Percentiles rank a stretch among this genome's conserved stretches.
Conservation (phyloP, 164 flowering plant genomes). For the Macadamia integrifolia region DNA sequence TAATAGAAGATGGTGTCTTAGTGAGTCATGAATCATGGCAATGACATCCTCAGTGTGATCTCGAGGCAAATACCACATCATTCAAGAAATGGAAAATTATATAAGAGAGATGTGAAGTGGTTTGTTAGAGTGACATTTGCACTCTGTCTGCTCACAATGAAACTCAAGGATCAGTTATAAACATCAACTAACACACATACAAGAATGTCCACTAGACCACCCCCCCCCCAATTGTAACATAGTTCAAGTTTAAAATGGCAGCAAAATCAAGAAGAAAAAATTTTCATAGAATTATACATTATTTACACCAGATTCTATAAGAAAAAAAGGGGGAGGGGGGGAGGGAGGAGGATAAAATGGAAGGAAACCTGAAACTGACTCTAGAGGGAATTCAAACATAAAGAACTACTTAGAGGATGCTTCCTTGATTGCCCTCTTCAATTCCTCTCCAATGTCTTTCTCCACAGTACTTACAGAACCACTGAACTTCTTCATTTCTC, state of each 20-base stretch:
- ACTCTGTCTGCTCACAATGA: too few relatives aligned
- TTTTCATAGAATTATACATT: background rate
- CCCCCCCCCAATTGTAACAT: background rate
- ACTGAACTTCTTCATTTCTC: conserved; percentile 27
- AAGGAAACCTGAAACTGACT: background rate
- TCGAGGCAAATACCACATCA: too few relatives aligned
- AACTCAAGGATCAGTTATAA: too few relatives aligned
- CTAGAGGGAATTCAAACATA: conserved; percentile 18
- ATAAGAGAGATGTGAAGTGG: background rate
- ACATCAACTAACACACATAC: too few relatives aligned
- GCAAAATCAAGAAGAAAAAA: background rate
- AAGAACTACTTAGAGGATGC: conserved; percentile 30
- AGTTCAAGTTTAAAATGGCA: background rate
- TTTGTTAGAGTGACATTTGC: background rate
- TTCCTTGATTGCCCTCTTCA: conserved; percentile 75
- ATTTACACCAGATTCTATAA: background rate
- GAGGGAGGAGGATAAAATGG: background rate
- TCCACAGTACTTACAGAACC: conserved; percentile 9
- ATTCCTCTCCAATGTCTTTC: conserved; percentile 53
- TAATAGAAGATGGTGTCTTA: background rate
- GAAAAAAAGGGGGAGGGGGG: background rate
- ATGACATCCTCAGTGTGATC: too few relatives aligned
- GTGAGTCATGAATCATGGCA: too few relatives aligned
- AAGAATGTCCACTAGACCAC: background rate
- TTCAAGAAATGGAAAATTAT: background rate